These are phyloP conservation scores for Apocynum venetum DNA, from an alignment of 257 asterid species.

Conservation along the genomic window DNA sequence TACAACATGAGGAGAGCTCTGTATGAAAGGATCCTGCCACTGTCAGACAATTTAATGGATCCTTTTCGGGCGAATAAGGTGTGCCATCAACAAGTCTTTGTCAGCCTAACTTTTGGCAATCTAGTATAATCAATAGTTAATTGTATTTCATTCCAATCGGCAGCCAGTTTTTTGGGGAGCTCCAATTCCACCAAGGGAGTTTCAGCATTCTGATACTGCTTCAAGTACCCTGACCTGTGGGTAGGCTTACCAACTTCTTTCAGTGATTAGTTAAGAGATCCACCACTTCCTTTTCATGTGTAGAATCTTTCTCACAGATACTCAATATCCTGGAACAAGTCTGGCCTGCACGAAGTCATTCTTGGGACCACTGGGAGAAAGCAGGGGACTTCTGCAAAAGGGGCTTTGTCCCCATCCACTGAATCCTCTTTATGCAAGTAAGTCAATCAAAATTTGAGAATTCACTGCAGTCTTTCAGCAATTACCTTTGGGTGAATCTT, in stretches of 20 bases:
- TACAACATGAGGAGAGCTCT: conserved; percentile 49
- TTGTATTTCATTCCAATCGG: conserved; percentile 14
- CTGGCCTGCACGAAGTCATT: conserved; percentile 83
- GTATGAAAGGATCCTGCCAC: conserved; percentile 48
- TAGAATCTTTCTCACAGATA: conserved; percentile 39
- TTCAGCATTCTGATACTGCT: conserved; percentile 89
- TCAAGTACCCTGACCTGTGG: conserved; percentile 85
- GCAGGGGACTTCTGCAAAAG: conserved; percentile 96
- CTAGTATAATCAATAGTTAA: conserved; percentile 3
- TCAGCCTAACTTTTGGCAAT: conserved; percentile 9
- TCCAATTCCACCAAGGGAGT: conserved; percentile 68
- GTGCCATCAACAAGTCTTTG: conserved; percentile 2
- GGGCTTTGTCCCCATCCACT: conserved; percentile 72
- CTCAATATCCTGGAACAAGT: conserved; percentile 83
- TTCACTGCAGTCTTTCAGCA: not conserved
- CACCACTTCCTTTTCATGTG: not conserved
- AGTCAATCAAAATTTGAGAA: conserved; percentile 16
- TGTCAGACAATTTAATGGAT: conserved; percentile 49
- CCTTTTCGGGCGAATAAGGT: conserved; percentile 83
- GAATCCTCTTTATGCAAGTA: conserved; percentile 92
- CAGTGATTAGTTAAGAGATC: not conserved
- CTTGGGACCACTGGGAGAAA: conserved; percentile 97
- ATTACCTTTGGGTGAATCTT: not conserved
- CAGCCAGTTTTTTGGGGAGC: conserved; percentile 69
- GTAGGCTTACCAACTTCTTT: conserved; percentile 30